Conservation (phyloP, 768 basidiomycete species). For the Fibroporia radiculosa region DNA sequence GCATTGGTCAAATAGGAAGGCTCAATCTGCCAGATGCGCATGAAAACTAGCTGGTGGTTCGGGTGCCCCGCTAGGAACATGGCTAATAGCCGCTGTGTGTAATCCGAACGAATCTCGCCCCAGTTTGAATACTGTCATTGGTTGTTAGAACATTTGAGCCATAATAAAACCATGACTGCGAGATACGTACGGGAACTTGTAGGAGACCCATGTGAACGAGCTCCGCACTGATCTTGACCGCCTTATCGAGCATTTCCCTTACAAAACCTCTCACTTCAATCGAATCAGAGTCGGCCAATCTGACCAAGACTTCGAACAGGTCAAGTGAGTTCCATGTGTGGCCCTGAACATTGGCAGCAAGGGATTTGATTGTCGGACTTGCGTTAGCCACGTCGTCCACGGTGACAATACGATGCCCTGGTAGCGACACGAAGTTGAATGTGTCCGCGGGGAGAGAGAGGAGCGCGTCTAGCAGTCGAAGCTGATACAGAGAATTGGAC, state of each 20-base stretch:
- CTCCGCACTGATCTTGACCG: conserved; percentile 89
- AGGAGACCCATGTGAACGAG: conserved; percentile 89
- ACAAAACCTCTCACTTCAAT: conserved; percentile 69
- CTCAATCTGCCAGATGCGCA: conserved; percentile 91
- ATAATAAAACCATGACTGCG: neutral
- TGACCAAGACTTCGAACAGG: conserved; percentile 82
- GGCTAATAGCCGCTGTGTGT: conserved; percentile 74
- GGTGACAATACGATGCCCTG: conserved; percentile 76
- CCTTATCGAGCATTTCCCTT: conserved; percentile 89
- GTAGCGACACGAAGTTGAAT: conserved; percentile 86
- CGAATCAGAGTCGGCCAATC: conserved; percentile 64
- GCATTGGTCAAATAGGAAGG: conserved; percentile 80
- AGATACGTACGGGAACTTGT: conserved; percentile 69
- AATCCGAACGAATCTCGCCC: conserved; percentile 83
- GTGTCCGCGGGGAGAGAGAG: conserved; percentile 85
- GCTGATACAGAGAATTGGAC: conserved; percentile 79
- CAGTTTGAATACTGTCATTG: conserved; percentile 64
- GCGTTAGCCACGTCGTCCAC: conserved; percentile 82
- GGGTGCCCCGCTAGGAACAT: conserved; percentile 92
- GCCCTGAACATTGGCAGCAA: conserved; percentile 85
- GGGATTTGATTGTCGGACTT: conserved; percentile 85
- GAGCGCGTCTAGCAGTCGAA: conserved; percentile 82
- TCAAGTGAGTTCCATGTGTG: conserved; percentile 95
- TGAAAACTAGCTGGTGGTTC: conserved; percentile 94
- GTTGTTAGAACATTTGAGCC: neutral